Conservation (phyloP, 2,329 filamentous ascomycete genomes). For the Nannizziopsis barbatae region DNA sequence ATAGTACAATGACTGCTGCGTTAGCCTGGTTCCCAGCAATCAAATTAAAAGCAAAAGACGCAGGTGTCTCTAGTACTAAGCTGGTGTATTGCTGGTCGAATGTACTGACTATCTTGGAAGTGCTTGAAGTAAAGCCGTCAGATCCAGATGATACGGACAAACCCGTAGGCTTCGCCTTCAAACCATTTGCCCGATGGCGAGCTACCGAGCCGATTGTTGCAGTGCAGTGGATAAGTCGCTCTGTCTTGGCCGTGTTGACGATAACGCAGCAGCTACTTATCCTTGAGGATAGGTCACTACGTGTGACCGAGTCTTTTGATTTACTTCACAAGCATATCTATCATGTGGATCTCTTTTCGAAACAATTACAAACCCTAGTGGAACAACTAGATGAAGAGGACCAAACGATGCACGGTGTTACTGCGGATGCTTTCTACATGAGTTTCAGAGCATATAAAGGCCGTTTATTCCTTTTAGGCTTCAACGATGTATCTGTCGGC, state of each 20-base stretch:
- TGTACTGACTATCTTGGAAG: constrained; percentile 82
- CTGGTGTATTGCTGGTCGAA: constrained; percentile 98
- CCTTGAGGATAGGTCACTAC: constrained; percentile 76
- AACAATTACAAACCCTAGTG: constrained; percentile 70
- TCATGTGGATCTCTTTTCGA: constrained; percentile 79
- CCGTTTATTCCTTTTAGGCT: constrained; percentile 80
- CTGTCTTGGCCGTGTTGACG: constrained; percentile 80
- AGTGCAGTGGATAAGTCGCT: constrained; percentile 91
- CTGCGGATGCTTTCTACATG: constrained; percentile 96
- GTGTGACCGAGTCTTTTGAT: constrained; percentile 90
- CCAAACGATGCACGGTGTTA: constrained; percentile 81
- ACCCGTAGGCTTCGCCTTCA: constrained; percentile 67
- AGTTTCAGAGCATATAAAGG: constrained; percentile 95
- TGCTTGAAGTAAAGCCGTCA: constrained; percentile 55
- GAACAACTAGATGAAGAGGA: constrained; percentile 84
- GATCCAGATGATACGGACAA: constrained; percentile 59
- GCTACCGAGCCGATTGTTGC: constrained; percentile 92
- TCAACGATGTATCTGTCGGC: constrained; percentile 83
- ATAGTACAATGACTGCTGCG: constrained; percentile 86
- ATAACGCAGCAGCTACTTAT: constrained; percentile 90
- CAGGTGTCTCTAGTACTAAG: constrained; percentile 60
- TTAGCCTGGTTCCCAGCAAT: constrained; percentile 96
- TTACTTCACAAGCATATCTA: constrained; percentile 85
- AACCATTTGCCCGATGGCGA: constrained; percentile 75
- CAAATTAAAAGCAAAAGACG: constrained; percentile 67